Evolutionary conservation across 1,284 basidiomycete species (phyloP).

Genomic region (Serendipita sp.): DNA sequence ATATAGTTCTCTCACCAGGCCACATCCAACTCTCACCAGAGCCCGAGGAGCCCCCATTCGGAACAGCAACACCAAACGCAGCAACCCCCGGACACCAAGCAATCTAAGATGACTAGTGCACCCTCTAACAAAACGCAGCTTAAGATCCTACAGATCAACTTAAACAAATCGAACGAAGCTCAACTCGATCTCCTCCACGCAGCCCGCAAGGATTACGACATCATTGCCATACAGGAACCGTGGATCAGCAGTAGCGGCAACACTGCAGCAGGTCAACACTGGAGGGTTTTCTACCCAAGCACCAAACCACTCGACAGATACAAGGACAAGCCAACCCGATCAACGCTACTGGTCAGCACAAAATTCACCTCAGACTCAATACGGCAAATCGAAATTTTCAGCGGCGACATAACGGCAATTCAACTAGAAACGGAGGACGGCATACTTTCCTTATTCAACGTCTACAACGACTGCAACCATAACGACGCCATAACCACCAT

Average conservation of each 20-base stretch:
- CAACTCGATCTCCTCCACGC: background rate
- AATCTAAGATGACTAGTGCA: background rate
- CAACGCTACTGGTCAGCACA: background rate
- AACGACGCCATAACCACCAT: background rate
- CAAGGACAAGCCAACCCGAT: background rate
- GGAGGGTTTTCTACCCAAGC: background rate
- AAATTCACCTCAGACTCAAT: background rate
- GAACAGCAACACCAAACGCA: background rate
- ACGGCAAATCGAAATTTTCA: background rate
- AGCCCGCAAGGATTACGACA: background rate
- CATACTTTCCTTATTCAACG: background rate
- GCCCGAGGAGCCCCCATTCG: background rate
- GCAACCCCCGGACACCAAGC: background rate
- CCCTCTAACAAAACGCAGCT: background rate
- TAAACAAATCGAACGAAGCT: background rate
- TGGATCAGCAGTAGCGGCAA: conserved; percentile 9
- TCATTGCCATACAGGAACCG: background rate
- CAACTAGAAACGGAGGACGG: background rate
- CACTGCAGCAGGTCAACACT: background rate
- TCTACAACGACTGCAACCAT: conserved; percentile 3
- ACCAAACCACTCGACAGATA: background rate
- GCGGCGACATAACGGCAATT: background rate
- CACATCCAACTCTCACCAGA: background rate
- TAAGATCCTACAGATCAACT: background rate
- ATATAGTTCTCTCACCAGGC: no score